Base-by-base conservation (phyloP, 495 filamentous ascomycete genomes). In the Parathielavia hyrcaniae region DNA sequence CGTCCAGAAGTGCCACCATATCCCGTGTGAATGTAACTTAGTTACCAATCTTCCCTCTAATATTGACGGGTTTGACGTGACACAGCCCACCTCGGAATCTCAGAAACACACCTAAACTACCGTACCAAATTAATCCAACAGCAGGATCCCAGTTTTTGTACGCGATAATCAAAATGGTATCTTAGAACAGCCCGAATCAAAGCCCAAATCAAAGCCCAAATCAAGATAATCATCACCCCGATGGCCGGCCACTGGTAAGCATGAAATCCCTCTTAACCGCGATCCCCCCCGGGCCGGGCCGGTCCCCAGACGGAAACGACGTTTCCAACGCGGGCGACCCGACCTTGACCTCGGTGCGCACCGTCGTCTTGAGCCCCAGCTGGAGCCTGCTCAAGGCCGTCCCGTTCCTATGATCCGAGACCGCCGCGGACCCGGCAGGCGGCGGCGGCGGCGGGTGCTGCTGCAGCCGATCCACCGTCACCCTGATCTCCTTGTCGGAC, bases 341-440 rank as follows among this genome's bases (percentile, higher is more conserved):
- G 2, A 59, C 59, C 32, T 35, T 54, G 32, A 67, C 53, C 53
- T 69, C 65, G 5, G 63, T 69, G 43, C 41, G 53, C 26, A 67
- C 63, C 7, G 57, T 58, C 30, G 65, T 61, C 35, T 59, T 56
- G 3, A 67, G 36, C 13, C 65, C 61, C 20, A 67, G 35, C 35
- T 49, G 43, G 13, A 65, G 23, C 36, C 46, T 55, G 32, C 53
- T 40, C 53, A 52, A 26, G 13, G 48, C 10, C 13, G 17, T 1
- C 6, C 17, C 57, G 36, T 61, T n/a, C n/a, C n/a, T n/a, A n/a
- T n/a, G n/a, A n/a, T n/a, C n/a, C n/a, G n/a, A n/a, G n/a, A 58
- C 19, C 22, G 20, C 5, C 22, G 54, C 10, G 26, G 19, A 13
- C 46, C 22, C 32, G n/a, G 47, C 26, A 0, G 22, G 26, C 12